Conservation (phyloP, 225 moss, liverwort and hornwort genomes). For the Straminergon stramineum region DNA sequence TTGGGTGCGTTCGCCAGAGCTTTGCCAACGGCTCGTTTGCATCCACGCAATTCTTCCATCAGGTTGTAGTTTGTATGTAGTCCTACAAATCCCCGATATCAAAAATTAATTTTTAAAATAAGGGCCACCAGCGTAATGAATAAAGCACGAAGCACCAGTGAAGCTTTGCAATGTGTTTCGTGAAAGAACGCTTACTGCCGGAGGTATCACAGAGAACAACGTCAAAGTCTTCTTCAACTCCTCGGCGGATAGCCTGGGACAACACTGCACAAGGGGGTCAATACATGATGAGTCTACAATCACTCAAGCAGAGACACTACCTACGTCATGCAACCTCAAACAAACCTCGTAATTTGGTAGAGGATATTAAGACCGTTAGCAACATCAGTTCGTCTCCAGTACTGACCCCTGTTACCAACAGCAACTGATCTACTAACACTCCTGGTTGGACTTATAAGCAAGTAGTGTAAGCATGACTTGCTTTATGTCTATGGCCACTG, state of each 20-base stretch:
- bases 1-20: slow-evolving; percentile 79
- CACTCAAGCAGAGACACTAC: background rate
- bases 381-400: background rate
- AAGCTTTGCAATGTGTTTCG: background rate
- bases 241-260: slow-evolving; percentile 71
- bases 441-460: background rate
- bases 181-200: slow-evolving; percentile 55
- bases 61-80: slow-evolving; percentile 88
- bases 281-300: background rate
- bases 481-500: background rate
- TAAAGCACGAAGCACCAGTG: background rate
- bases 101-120: background rate
- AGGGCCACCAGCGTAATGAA: background rate
- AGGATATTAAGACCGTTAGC: background rate
- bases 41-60: slow-evolving; percentile 96
- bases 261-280: slow-evolving; percentile 53
- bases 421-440: background rate
- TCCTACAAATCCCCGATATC: slow-evolving; percentile 30
- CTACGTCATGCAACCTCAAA: background rate
- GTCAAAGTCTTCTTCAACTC: slow-evolving; percentile 66
- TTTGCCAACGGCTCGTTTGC: slow-evolving; percentile 76
- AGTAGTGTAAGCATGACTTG: background rate
- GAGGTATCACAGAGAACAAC: slow-evolving; percentile 89
- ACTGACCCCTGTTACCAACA: background rate
- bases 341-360: background rate